Evolutionary conservation across 352 stramenopile species (phyloP), one percentile per base, ranked within the genome.

Genomic region (Phytopythium litorale): DNA sequence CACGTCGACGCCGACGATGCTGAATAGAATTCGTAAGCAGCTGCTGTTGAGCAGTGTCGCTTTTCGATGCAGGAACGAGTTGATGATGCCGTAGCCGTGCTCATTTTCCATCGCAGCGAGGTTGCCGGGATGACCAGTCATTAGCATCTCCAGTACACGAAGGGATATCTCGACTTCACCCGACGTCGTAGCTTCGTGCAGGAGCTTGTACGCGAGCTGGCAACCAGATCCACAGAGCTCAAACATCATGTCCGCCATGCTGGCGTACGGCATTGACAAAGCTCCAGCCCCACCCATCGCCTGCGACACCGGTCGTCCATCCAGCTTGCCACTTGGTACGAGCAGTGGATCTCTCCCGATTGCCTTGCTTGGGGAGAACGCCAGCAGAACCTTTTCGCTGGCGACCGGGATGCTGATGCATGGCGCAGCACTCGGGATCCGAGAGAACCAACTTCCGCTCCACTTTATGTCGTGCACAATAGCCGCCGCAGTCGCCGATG

Each of bases 401-500:
- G 63, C 42, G 42, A 90, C 62, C 4, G 80, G 72, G 13, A 89
- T 63, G 53, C 73, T 79, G 7, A 89, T 71, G 7, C 76, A 65
- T 11, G 79, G 79, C 0, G 75, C 77, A 8, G 79, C 66, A 11
- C 73, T 88, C 4, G 81, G 70, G 28, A 91, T 80, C 21, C 79
- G 69, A 33, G 73, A 63, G 58, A 88, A 89, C 3, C 87, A 58
- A 23, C 76, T 84, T 2, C 76, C 66, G 30, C 70, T 74, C 15
- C 67, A 66, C 59, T 88, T 89, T 35, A 91, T 85, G 57, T 91
- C 79, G 33, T 91, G 77, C 35, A 91, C 77, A 52, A 91, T 87
- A 0, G 79, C 81, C 21, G 81, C 81, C 6, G 81, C 81, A 33
- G 83, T 73, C 42, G 76, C 78, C 16, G 83, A 89, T 13, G 83